A percentile compares a stretch with the other conserved stretches of the same genome.
Evolutionary conservation across 495 filamentous ascomycete genomes (phyloP).

Genomic region (Friedmanniomyces endolithicus): DNA sequence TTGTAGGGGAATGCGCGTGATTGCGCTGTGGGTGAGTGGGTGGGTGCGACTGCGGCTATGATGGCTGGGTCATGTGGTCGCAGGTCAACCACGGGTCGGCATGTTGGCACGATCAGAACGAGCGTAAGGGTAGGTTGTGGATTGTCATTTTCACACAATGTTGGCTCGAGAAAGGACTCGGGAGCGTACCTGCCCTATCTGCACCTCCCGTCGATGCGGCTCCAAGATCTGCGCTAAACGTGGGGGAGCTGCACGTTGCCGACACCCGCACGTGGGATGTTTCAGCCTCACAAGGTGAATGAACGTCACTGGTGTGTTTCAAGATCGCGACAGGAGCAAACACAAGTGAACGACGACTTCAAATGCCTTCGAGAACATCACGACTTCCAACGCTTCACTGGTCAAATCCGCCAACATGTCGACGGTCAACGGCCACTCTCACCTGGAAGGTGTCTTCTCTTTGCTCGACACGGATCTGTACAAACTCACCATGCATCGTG

Average conservation of each 20-base stretch:
- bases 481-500: constrained; percentile 98
- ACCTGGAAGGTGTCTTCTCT: constrained; percentile 67
- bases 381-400: too few species aligned
- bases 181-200: too few species aligned
- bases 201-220: too few species aligned
- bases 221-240: too few species aligned
- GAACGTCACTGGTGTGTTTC: neutral
- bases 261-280: neutral
- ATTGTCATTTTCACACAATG: too few species aligned
- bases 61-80: neutral
- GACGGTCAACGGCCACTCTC: constrained; percentile 3
- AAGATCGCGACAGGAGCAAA: too few species aligned
- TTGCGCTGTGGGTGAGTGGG: neutral
- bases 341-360: too few species aligned
- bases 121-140: neutral
- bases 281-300: neutral
- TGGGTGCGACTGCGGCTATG: neutral
- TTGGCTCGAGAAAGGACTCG: too few species aligned
- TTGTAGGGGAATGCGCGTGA: neutral
- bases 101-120: neutral
- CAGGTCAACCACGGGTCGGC: neutral
- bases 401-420: constrained; percentile 6
- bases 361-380: neutral
- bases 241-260: too few species aligned
- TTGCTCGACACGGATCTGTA: constrained; percentile 96